Conservation (phyloP, 495 filamentous ascomycete species). For the Bacidia gigantensis region DNA sequence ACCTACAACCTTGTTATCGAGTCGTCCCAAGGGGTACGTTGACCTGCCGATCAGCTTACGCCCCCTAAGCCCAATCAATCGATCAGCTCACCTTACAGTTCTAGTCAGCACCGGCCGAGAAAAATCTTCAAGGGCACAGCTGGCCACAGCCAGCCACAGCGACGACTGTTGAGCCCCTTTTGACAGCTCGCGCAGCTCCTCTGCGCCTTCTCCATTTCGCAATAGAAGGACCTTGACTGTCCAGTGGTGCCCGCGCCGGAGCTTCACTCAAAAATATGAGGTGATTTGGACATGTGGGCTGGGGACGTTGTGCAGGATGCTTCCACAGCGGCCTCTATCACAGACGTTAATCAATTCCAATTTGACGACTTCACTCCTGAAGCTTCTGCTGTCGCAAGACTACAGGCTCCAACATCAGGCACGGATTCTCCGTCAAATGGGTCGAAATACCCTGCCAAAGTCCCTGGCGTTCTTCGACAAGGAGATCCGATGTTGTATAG, state of each 20-base stretch:
- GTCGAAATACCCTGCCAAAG: background rate
- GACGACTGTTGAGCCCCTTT: too few species aligned
- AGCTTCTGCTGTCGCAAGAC: background rate
- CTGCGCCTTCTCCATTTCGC: too few species aligned
- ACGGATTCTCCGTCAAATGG: slow-evolving; percentile 3
- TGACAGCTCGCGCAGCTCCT: too few species aligned
- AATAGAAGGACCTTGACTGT: background rate
- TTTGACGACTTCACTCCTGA: slow-evolving; percentile 11
- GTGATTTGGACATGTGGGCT: slow-evolving; percentile 9
- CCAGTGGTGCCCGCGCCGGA: background rate
- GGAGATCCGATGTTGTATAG: slow-evolving; percentile 2
- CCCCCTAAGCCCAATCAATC: background rate
- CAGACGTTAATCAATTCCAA: slow-evolving; percentile 5
- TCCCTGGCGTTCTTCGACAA: slow-evolving; percentile 15
- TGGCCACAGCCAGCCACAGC: background rate
- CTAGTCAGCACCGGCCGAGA: background rate
- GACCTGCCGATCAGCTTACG: background rate
- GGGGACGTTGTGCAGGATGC: slow-evolving; percentile 10
- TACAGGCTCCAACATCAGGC: background rate
- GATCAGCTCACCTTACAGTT: background rate
- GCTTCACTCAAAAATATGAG: background rate
- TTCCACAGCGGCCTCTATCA: slow-evolving; percentile 2
- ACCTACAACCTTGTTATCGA: too few species aligned
- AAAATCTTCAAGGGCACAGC: background rate
- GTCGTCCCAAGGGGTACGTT: background rate